Evolutionary conservation across 2,329 filamentous ascomycete genomes (phyloP).

Genomic region (Mycosphaerella arachidis): DNA sequence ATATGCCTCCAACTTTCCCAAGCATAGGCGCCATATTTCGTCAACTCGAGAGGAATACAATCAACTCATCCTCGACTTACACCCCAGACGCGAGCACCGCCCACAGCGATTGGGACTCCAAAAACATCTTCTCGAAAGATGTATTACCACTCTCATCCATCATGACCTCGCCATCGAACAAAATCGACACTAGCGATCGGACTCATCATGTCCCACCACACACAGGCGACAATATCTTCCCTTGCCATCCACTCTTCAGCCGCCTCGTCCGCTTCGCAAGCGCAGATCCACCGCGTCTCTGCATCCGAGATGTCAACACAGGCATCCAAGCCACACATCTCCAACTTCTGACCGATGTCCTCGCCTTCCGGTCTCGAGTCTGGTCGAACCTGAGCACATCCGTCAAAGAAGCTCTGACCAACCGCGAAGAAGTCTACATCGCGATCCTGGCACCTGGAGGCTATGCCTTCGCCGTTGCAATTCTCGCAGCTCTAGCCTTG

Average conservation of each 20-base stretch:
- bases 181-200: constrained; percentile 23
- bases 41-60: constrained; percentile 11
- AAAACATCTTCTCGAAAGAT: constrained; percentile 4
- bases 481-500: constrained; percentile 45
- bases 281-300: constrained; percentile 33
- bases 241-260: constrained; percentile 36
- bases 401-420: constrained; percentile 29
- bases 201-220: constrained; percentile 22
- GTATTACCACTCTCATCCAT: constrained; percentile 14
- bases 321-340: constrained; percentile 37
- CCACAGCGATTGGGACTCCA: constrained; percentile 11
- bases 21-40: constrained; percentile 17
- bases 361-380: constrained; percentile 40
- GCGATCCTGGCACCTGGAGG: constrained; percentile 44
- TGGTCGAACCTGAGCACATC: constrained; percentile 27
- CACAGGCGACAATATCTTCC: constrained; percentile 26
- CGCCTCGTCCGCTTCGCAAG: constrained; percentile 40
- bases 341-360: constrained; percentile 43
- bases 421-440: constrained; percentile 41
- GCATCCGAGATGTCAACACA: constrained; percentile 39
- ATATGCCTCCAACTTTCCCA: constrained; percentile 15
- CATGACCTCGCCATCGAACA: constrained; percentile 15
- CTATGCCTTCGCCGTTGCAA: constrained; percentile 47
- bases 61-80: constrained; percentile 10
- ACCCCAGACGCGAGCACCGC: constrained; percentile 2